Evolutionary conservation across 176 grass and related monocot genomes (phyloP), one percentile per base, ranked within the genome.

Genomic region (Cymbopogon citratus): DNA sequence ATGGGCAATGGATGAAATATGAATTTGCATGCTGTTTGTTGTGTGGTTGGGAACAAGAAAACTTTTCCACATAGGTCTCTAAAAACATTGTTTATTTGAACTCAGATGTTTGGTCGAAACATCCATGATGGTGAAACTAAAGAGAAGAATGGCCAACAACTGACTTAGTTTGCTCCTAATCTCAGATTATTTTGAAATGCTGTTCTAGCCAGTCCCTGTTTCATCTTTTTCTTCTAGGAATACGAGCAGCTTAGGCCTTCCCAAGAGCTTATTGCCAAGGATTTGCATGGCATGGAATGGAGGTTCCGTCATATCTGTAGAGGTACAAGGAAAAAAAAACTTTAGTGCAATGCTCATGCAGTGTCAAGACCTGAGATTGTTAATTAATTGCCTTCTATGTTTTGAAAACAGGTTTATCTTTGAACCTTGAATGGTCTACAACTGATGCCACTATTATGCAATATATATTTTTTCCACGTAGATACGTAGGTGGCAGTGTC

Each of bases 271-370:
- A 60, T 93, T 48, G 92, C 96, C 4, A 93, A 81, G 80, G 96
- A 99, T 45, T 88, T 99, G 44, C 91, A 99, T 90, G 92, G 96
- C 31, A 73, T 81, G 9, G 71, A 87, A 21, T 99, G 96, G 96
- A 87, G 44, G 40, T 95, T 99, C 69, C 89, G 96, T 4, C 96
- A 99, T 80, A 99, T 99, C 19, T 99, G 95, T 87, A 91, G 96
- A 95, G 96, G 96, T 99, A 45, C 35, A n/a, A n/a, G n/a, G n/a
- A n/a, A n/a, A n/a, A n/a, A n/a, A n/a, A n/a, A n/a, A n/a, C n/a
- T n/a, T n/a, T n/a, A n/a, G n/a, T n/a, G n/a, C n/a, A n/a, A n/a
- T n/a, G n/a, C n/a, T n/a, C n/a, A n/a, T n/a, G n/a, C n/a, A n/a
- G n/a, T n/a, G n/a, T n/a, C n/a, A n/a, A n/a, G n/a, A n/a, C n/a